Conservation (phyloP, 148 eudicot species). For the Rhododendron ferrugineum region DNA sequence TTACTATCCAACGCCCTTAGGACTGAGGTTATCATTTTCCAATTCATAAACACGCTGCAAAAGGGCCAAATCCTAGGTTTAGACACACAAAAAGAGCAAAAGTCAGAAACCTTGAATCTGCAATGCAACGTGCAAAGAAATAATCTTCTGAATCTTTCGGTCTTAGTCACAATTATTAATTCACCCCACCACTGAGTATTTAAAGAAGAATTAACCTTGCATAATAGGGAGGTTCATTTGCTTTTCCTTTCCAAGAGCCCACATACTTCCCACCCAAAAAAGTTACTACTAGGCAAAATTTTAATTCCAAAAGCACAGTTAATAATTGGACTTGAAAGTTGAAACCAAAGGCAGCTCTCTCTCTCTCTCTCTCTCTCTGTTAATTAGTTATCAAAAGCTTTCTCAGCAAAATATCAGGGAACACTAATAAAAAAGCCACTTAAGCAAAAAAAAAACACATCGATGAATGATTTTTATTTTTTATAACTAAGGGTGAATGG, state of each 20-base stretch:
- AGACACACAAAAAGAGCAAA: no score
- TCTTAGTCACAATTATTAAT: neutral
- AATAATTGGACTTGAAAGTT: slow-evolving; percentile 3
- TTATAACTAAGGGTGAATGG: no score
- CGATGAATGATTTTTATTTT: neutral
- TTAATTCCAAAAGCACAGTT: neutral
- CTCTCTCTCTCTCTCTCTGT: neutral
- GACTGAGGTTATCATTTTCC: no score
- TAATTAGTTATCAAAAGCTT: neutral
- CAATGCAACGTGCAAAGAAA: neutral
- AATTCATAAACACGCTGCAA: no score
- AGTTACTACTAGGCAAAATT: neutral
- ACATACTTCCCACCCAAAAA: neutral
- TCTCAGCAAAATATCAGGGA: neutral
- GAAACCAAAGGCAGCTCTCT: neutral
- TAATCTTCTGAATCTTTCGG: neutral
- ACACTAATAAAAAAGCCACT: neutral
- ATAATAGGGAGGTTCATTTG: neutral
- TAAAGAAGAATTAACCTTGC: slow-evolving; percentile 8
- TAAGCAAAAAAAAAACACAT: neutral
- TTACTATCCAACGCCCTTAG: no score
- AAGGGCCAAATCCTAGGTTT: no score
- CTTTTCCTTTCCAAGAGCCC: neutral
- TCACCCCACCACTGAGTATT: neutral
- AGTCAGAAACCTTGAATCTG: neutral